Base-by-base conservation (phyloP, 176 grass and related monocot genomes). In the Oryza meyeriana region DNA sequence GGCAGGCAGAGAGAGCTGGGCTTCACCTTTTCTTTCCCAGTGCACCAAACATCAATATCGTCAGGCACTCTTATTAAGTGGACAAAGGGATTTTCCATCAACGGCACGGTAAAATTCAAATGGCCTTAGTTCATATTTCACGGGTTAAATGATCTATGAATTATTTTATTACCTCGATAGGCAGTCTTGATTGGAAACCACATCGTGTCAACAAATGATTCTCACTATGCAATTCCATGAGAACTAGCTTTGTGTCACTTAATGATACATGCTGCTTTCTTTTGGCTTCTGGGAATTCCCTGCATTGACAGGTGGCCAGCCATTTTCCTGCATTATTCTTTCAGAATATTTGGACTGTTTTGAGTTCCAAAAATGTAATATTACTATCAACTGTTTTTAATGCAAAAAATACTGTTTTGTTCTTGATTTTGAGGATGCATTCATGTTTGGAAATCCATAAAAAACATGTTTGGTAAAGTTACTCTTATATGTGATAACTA, bases 1-100 rank as follows among this genome's bases (percentile, higher is more conserved):
- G 91, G 94, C 28, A 94, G 80, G 48, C 89, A 94, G 52, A 94
- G 94, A 71, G 94, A 97, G 88, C 61, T 97, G 22, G 94, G 94
- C 32, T 97, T 97, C 84, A 97, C 94, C 30, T 97, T 97, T 77
- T 97, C 94, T 84, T 97, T 97, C 82, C 94, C 94, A 8, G 91
- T 97, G 73, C 84, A 94, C 83, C 94, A 97, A 84, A 88, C 82
- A 9, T 97, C 94, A 11, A 94, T 97, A 66, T 84, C 89, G 4
- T 90, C 94, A 7, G 94, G 94, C 58, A 94, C 85, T n/a, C 89
- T 97, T 57, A 89, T 97, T 82, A 97, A 92, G 75, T 97, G 94
- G 94, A 97, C 94, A 48, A 97, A 97, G 64, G 94, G 94, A 34
- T 97, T 97, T 89, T 85, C 12, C 61, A 92, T 97, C 71, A 91